Evolutionary conservation across 2,329 filamentous ascomycete genomes (phyloP).

Genomic region (Colletotrichum musae): DNA sequence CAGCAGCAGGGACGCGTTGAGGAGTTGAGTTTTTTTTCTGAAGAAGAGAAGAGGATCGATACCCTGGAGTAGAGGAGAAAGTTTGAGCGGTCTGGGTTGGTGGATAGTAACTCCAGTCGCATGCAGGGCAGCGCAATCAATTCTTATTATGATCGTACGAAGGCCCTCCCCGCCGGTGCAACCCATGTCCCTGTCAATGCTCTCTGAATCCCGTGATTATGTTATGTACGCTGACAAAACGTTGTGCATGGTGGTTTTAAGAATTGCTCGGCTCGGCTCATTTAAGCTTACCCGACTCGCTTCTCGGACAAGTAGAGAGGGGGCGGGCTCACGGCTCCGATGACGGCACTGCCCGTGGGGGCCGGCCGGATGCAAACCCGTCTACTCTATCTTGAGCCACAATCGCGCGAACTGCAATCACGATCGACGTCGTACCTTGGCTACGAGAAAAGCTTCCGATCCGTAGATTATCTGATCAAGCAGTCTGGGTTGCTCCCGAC

Average conservation of each 20-base stretch:
- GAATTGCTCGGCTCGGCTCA: neutral
- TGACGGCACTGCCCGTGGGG: neutral
- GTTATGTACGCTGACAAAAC: too few relatives aligned
- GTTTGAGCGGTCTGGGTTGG: neutral
- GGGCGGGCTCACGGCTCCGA: neutral
- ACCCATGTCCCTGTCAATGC: neutral
- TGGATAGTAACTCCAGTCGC: neutral
- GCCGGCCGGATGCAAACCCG: neutral
- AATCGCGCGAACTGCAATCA: too few relatives aligned
- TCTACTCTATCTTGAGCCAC: neutral
- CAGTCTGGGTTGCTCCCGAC: too few relatives aligned
- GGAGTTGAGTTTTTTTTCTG: neutral
- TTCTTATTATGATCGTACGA: slow-evolving; percentile 19
- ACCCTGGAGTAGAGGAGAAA: neutral
- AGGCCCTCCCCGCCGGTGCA: neutral
- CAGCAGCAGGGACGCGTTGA: neutral
- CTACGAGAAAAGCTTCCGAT: too few relatives aligned
- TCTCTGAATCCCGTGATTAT: neutral
- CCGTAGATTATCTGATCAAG: too few relatives aligned
- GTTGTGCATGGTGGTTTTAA: neutral
- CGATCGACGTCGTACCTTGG: too few relatives aligned
- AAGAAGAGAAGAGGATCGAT: too few relatives aligned
- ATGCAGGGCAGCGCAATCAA: slow-evolving; percentile 5
- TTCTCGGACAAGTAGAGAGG: too few relatives aligned
- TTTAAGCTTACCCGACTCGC: slow-evolving; percentile 13